Conservation (phyloP, 2,329 filamentous ascomycete genomes). For the Aspergillus quadricinctus region DNA sequence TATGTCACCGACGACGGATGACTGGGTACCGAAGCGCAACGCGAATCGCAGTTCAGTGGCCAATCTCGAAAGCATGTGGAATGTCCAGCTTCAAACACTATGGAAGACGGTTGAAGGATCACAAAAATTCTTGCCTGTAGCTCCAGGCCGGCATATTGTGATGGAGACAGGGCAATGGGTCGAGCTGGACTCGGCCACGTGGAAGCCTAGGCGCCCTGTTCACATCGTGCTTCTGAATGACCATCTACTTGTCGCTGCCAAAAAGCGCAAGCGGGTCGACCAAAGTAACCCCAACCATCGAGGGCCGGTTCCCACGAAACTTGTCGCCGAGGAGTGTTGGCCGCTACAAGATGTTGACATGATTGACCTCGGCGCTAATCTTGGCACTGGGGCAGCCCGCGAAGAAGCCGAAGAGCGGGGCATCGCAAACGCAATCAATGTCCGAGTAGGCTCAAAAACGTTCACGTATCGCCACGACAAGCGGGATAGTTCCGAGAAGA, state of each 20-base stretch:
- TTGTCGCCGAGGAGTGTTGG: slow-evolving; percentile 94
- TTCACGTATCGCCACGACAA: slow-evolving; percentile 93
- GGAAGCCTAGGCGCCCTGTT: slow-evolving; percentile 85
- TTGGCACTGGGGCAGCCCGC: slow-evolving; percentile 33
- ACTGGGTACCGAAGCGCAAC: slow-evolving; percentile 48
- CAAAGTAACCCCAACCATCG: slow-evolving; percentile 47
- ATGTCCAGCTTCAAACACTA: slow-evolving; percentile 66
- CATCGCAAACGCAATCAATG: slow-evolving; percentile 80
- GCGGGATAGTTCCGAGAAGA: slow-evolving; percentile 72
- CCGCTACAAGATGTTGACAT: slow-evolving; percentile 88
- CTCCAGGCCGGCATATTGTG: slow-evolving; percentile 86
- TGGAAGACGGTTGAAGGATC: slow-evolving; percentile 98
- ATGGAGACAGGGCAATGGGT: slow-evolving; percentile 93
- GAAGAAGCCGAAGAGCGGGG: slow-evolving; percentile 51
- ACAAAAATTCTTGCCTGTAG: slow-evolving; percentile 90
- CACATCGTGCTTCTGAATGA: slow-evolving; percentile 93
- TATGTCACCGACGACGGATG: slow-evolving; percentile 47
- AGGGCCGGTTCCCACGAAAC: slow-evolving; percentile 57
- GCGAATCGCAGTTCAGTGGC: slow-evolving; percentile 89
- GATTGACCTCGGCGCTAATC: slow-evolving; percentile 68
- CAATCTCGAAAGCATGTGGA: slow-evolving; percentile 66
- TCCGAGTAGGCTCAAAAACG: slow-evolving; percentile 82
- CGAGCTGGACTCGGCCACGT: slow-evolving; percentile 93
- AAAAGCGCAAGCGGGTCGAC: slow-evolving; percentile 87
- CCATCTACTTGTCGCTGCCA: slow-evolving; percentile 82